Evolutionary conservation across 208 protist species (phyloP).

Genomic region (Naegleria gruberi): DNA sequence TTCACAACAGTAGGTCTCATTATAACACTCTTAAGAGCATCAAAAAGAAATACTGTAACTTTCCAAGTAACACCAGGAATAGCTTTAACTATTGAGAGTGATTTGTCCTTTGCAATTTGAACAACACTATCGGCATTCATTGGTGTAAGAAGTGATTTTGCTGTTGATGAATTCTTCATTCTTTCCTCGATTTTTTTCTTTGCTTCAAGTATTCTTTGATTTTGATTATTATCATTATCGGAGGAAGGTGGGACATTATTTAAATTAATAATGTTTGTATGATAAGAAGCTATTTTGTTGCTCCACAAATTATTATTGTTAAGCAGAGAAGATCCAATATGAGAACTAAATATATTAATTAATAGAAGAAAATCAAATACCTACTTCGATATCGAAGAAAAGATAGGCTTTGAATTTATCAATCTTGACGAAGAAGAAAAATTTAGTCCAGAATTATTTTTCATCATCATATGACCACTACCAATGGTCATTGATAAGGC

Average conservation of each 20-base stretch:
- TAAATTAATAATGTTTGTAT: background rate
- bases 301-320: background rate
- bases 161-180: constrained; percentile 1
- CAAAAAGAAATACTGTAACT: background rate
- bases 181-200: background rate
- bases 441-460: too few species aligned
- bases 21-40: background rate
- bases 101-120: background rate
- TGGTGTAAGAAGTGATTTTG: background rate
- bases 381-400: background rate
- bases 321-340: too few species aligned
- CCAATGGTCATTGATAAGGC: too few species aligned
- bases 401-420: too few species aligned
- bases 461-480: background rate
- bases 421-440: too few species aligned
- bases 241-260: background rate
- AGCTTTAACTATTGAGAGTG: background rate
- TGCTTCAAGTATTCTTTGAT: background rate
- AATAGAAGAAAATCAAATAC: background rate
- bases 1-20: background rate
- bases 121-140: background rate
- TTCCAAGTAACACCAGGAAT: background rate
- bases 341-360: too few species aligned
- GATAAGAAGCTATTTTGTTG: background rate
- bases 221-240: background rate